These are phyloP conservation scores for Trichomonas tenax DNA, from an alignment of 208 protist species.

Conservation along the genomic window DNA sequence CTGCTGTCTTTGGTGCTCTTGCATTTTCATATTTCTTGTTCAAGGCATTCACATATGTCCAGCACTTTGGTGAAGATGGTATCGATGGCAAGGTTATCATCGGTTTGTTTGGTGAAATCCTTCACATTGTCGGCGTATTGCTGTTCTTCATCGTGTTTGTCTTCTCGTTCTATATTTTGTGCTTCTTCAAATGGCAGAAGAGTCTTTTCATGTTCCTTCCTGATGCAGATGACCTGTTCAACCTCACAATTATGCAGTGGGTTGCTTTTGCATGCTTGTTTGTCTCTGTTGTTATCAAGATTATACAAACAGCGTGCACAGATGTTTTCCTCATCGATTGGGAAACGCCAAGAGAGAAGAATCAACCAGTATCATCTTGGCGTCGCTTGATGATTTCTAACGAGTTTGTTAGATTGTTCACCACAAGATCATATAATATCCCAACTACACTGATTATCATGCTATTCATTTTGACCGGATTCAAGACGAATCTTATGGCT, in stretches of 20 bases:
- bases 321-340: background rate
- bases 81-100: background rate
- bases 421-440: background rate
- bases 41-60: background rate
- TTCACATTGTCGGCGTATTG: background rate
- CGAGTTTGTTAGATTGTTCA: background rate
- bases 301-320: background rate
- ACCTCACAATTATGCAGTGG: background rate
- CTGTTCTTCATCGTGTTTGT: background rate
- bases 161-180: background rate
- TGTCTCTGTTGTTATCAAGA: background rate
- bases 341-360: background rate
- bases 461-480: background rate
- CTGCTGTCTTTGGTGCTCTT: background rate
- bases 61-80: background rate
- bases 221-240: background rate
- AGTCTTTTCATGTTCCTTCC: background rate
- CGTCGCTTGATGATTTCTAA: background rate
- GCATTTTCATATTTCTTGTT: background rate
- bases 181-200: conserved; percentile 7
- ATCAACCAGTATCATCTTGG: background rate
- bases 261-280: background rate
- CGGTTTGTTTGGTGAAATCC: background rate
- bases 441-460: background rate
- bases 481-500: background rate